Evolutionary conservation across 2,329 filamentous ascomycete genomes (phyloP).

Genomic region (Cordyceps tenuipes): DNA sequence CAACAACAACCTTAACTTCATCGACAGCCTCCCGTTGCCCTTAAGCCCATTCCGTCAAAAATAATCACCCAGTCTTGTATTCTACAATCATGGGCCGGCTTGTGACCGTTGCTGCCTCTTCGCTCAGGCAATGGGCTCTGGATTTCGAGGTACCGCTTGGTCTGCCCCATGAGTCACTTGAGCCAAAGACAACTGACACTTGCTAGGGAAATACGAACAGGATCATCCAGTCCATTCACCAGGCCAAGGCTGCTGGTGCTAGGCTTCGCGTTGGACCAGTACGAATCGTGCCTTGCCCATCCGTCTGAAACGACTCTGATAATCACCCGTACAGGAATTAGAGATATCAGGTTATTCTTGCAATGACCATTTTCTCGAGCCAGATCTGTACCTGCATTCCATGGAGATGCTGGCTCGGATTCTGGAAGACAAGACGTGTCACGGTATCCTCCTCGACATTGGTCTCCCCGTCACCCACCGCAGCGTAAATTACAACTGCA

Average conservation of each 20-base stretch:
- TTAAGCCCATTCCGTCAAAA: too few species aligned
- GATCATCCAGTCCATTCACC: conserved; percentile 53
- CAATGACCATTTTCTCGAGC: conserved; percentile 26
- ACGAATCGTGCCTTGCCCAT: too few species aligned
- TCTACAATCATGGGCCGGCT: conserved; percentile 20
- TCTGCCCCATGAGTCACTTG: too few species aligned
- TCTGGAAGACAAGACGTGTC: conserved; percentile 22
- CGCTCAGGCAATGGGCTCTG: conserved; percentile 33
- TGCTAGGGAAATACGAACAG: too few species aligned
- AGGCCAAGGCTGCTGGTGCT: conserved; percentile 53
- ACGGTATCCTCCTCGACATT: conserved; percentile 25
- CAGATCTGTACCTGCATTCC: conserved; percentile 24
- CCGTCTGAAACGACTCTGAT: too few species aligned
- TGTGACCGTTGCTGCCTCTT: conserved; percentile 28
- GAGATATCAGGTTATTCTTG: conserved; percentile 28
- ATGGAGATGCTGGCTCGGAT: conserved; percentile 26
- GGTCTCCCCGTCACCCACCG: conserved; percentile 22
- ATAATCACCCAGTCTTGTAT: too few species aligned
- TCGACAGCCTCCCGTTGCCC: too few species aligned
- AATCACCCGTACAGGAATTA: conserved; percentile 18
- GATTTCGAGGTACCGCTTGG: conserved; percentile 44
- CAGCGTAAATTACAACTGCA: conserved; percentile 30
- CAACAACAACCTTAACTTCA: too few species aligned
- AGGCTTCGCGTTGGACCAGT: conserved; percentile 51
- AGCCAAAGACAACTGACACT: too few species aligned